Percentiles rank a stretch among this genome's conserved stretches.
Evolutionary conservation across 2,329 filamentous ascomycete species (phyloP).

Genomic region (Talaromyces amestolkiae): DNA sequence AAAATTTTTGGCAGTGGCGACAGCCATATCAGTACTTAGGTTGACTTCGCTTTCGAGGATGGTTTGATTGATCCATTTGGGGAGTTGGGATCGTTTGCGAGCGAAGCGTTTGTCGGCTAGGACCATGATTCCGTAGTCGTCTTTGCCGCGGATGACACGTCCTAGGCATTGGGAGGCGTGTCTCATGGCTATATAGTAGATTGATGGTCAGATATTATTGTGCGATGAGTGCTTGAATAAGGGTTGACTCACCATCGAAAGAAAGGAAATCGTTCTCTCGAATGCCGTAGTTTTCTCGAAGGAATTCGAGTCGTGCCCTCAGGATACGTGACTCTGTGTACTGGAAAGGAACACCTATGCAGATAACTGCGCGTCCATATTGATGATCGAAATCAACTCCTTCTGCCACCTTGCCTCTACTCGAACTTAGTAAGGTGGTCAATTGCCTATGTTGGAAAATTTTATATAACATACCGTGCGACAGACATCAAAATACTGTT

Average conservation of each 20-base stretch:
- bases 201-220: not conserved
- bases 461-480: slow-evolving; percentile 14
- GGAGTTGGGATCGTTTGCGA: slow-evolving; percentile 84
- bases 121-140: slow-evolving; percentile 99
- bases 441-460: not conserved
- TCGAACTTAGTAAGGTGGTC: slow-evolving; percentile 2
- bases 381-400: slow-evolving; percentile 99
- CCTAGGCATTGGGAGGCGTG: slow-evolving; percentile 95
- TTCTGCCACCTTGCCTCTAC: slow-evolving; percentile 86
- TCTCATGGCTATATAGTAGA: slow-evolving; percentile 68
- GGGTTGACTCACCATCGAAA: slow-evolving; percentile 60
- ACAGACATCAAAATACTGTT: slow-evolving; percentile 19
- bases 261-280: slow-evolving; percentile 96
- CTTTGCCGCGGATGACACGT: slow-evolving; percentile 90
- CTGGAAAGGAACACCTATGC: slow-evolving; percentile 96
- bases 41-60: slow-evolving; percentile 83
- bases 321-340: slow-evolving; percentile 97
- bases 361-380: slow-evolving; percentile 91
- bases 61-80: slow-evolving; percentile 94
- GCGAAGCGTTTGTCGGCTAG: slow-evolving; percentile 90
- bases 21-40: slow-evolving; percentile 91
- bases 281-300: slow-evolving; percentile 96
- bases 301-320: slow-evolving; percentile 89
- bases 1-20: slow-evolving; percentile 84
- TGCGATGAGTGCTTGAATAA: not conserved